A percentile compares a stretch with the other conserved stretches of the same genome.
Evolutionary conservation across 2,329 filamentous ascomycete species (phyloP).

Genomic region (Colletotrichum costaricense): DNA sequence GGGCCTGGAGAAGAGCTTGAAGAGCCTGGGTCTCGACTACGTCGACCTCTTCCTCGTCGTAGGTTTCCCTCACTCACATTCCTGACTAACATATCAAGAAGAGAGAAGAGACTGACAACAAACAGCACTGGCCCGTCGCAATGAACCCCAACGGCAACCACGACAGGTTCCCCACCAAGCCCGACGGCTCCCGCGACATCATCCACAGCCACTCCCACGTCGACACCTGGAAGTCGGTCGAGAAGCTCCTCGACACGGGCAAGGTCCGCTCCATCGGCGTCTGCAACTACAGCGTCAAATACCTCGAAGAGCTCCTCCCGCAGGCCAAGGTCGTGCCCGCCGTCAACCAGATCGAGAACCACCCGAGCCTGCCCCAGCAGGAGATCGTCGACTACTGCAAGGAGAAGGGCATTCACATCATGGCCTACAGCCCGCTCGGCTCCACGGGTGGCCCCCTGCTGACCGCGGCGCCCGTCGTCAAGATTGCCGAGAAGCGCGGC

Average conservation of each 20-base stretch:
- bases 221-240: constrained; percentile 82
- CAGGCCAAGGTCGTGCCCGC: constrained; percentile 67
- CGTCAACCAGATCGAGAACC: constrained; percentile 81
- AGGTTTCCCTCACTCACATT: constrained; percentile 38
- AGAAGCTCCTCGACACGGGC: constrained; percentile 70
- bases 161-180: constrained; percentile 78
- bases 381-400: constrained; percentile 78
- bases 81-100: not conserved
- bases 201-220: constrained; percentile 76
- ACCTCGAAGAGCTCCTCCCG: constrained; percentile 65
- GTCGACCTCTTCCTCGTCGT: constrained; percentile 82
- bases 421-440: constrained; percentile 77
- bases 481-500: constrained; percentile 73
- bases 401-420: constrained; percentile 75
- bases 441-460: constrained; percentile 74
- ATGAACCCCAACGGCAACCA: constrained; percentile 84
- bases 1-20: constrained; percentile 78
- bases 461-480: constrained; percentile 70
- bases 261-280: constrained; percentile 67
- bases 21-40: constrained; percentile 81
- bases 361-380: constrained; percentile 77
- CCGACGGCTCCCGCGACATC: constrained; percentile 81
- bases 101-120: constrained; percentile 4
- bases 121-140: constrained; percentile 81
- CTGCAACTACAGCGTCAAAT: constrained; percentile 68